Percentiles rank a stretch among this genome's conserved stretches.
These are phyloP conservation scores for Orbilia quercus DNA, from an alignment of 2,329 filamentous ascomycete genomes.

Conservation along the genomic window DNA sequence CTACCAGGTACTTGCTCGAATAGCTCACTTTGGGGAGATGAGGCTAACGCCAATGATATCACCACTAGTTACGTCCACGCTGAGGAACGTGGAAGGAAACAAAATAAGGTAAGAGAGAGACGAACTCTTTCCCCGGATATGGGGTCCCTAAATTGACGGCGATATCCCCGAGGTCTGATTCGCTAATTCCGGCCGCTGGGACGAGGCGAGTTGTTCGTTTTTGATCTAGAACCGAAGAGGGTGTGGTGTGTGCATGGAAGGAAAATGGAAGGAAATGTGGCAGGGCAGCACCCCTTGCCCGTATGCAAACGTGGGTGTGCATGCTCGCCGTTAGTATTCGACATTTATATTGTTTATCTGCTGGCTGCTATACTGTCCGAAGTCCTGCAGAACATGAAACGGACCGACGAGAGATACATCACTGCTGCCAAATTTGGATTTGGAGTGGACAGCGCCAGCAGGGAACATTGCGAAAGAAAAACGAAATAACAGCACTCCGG, in stretches of 20 bases:
- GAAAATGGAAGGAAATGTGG: conserved; percentile 18
- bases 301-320: conserved; percentile 9
- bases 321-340: conserved; percentile 40
- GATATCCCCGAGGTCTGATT: conserved; percentile 29
- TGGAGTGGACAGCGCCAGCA: conserved; percentile 14
- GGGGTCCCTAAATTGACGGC: conserved; percentile 30
- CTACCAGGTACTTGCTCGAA: too few relatives aligned
- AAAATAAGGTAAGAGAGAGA: too few relatives aligned
- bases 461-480: conserved; percentile 39
- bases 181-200: conserved; percentile 36
- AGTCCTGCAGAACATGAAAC: conserved; percentile 53
- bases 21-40: too few relatives aligned
- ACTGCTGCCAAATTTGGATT: conserved; percentile 52
- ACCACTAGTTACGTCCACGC: too few relatives aligned
- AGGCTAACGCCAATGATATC: conserved; percentile 26
- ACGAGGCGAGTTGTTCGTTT: conserved; percentile 33
- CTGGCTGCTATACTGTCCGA: background rate
- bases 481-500: conserved; percentile 20
- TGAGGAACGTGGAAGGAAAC: too few relatives aligned
- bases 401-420: conserved; percentile 36
- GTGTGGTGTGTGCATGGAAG: background rate
- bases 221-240: conserved; percentile 39
- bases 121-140: conserved; percentile 3
- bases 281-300: conserved; percentile 12
- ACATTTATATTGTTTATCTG: conserved; percentile 15